Base-by-base conservation (phyloP, 176 grass and related monocot genomes). In the Hordeum vulgare region DNA sequence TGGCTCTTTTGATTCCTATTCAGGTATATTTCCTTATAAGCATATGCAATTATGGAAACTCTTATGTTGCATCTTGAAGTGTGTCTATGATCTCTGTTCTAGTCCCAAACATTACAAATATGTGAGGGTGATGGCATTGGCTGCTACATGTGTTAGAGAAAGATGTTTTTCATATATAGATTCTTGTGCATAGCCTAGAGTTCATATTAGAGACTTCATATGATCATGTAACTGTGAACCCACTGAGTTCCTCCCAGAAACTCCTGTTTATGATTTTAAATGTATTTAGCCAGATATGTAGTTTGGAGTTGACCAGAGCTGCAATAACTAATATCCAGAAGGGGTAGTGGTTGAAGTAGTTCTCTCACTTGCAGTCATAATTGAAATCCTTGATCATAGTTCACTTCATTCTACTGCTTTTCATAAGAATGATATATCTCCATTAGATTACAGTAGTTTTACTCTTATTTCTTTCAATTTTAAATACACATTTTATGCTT, bases 1-100 rank as follows among this genome's bases (percentile, higher is more conserved):
- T 99, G 27, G 93, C 92, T 84, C 78, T 99, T 92, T 79, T 99
- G 82, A 87, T 99, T 49, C 93, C 93, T 61, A 76, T 96, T 87
- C 96, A 99, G 93, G 96, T 99, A 92, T 18, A 75, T 84, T 67
- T 88, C 23, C 75, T 35, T 65, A 71, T 76, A 78, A 54, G 28
- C 79, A 64, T 37, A 57, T 85, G 51, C 14, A 69, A 35, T 28
- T 41, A 44, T 73, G 42, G 3, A 66, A 78, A 65, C 15, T 87
- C 67, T 79, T 27, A 27, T 58, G 26, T 21, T 79, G 13, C 35
- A 54, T 74, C 39, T 81, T 72, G 45, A 78, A 78, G 26, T 83
- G 29, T 66, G 4, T 71, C 27, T 71, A 51, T 75, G 31, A 45
- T 34, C 11, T 91, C 5, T 75, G 6, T 62, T 79, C 63, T 47